Base-by-base conservation (phyloP, 2,329 filamentous ascomycete genomes). In the Neopestalotiopsis sp. region DNA sequence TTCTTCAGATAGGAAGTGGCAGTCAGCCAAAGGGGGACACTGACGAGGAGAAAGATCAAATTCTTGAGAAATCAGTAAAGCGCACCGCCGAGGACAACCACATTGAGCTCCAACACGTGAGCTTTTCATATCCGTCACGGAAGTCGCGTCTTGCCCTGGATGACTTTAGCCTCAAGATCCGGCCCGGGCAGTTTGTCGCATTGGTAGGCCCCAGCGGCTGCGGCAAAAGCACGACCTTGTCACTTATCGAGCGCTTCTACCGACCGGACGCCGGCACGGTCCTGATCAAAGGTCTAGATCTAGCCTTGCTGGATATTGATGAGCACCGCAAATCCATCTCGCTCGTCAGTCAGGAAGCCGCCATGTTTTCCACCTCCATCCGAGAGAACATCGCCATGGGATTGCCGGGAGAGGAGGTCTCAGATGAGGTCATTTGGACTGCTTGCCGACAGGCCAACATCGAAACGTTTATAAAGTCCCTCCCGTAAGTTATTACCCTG, bases 311-410 rank as follows among this genome's bases (percentile, higher is more conserved):
- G 65, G 87, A 90, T 62, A 82, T 91, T 0, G 83, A 83, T 66
- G 79, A 84, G 20, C 92, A 93, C 74, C 86, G 92, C 57, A 84
- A 84, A 66, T 79, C 86, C 20, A 82, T 93, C 17, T 90, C 90
- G 0, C 84, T 94, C 0, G 92, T 94, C 0, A 88, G 90, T 1
- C 92, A 94, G 77, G 92, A 94, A 75, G 85, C 92, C 4, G 89
- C 88, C 0, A 82, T 94, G 0, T 93, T 91, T 73, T 87, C 89
- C 75, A 89, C 88, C 70, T 76, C 69, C 7, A 62, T 72, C 65
- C 84, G 87, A 17, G 90, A 94, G 69, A 93, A 93, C 72, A 87
- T 93, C 66, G 77, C 90, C 1, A 82, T 92, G 0, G 91, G 90
- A 13, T 85, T 92, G 24, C 81, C 80, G 1, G 75, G 84, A 28